Evolutionary conservation across 176 grass and related monocot species (phyloP).

Genomic region (Chloris gayana): DNA sequence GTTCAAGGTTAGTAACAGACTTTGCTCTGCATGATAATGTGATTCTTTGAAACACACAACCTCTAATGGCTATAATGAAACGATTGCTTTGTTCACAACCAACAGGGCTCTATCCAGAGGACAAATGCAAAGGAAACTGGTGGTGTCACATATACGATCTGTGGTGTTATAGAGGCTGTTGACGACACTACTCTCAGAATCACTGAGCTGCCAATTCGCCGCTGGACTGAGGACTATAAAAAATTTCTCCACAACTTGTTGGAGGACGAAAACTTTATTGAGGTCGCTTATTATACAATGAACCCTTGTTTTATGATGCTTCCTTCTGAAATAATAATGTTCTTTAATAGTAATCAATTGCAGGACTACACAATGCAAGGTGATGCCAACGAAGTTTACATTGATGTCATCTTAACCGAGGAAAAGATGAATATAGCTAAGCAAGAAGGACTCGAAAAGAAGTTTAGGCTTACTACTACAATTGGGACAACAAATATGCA

Average conservation of each 20-base stretch:
- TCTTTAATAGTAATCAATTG: conserved; percentile 10
- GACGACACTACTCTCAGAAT: conserved; percentile 59
- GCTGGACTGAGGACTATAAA: conserved; percentile 85
- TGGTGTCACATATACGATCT: conserved; percentile 70
- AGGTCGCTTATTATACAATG: conserved; percentile 43
- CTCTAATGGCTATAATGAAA: not conserved
- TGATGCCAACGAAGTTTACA: conserved; percentile 63
- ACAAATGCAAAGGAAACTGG: conserved; percentile 55
- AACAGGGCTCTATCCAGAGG: conserved; percentile 70
- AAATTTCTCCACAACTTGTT: conserved; percentile 53
- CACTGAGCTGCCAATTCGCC: conserved; percentile 73
- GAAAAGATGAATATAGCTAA: conserved; percentile 71
- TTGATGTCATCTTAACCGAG: conserved; percentile 59
- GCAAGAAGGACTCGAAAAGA: conserved; percentile 88
- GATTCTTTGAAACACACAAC: not conserved
- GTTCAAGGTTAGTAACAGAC: conserved; percentile 66
- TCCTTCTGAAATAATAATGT: not conserved
- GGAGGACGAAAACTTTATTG: conserved; percentile 54
- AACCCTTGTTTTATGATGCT: conserved; percentile 15
- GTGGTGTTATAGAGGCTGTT: conserved; percentile 69
- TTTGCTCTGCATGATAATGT: not conserved
- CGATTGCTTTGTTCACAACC: not conserved
- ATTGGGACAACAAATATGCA: conserved; percentile 96
- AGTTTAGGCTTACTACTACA: conserved; percentile 85
- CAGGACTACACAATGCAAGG: conserved; percentile 55